phyloP scores from a whole-genome alignment of 2,329 filamentous ascomycete species.

The Trichoderma sp. region DNA sequence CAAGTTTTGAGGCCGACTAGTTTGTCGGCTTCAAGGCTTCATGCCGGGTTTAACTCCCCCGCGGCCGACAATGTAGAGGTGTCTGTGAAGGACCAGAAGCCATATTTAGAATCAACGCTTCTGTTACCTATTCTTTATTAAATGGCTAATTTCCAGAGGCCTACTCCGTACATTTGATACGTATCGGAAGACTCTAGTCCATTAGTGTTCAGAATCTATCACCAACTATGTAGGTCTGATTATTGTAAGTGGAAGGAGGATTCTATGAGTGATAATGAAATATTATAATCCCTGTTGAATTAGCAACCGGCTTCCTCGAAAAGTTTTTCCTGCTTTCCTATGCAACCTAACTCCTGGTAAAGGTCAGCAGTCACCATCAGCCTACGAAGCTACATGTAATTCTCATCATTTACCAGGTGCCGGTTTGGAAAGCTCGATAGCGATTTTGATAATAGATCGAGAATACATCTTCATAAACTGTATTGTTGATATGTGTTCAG shows the following conservation, averaged over 20 bases:
- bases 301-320: too few species aligned
- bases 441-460: background rate
- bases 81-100: background rate
- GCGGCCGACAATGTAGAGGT: background rate
- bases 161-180: too few species aligned
- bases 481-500: background rate
- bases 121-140: background rate
- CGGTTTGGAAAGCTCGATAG: background rate
- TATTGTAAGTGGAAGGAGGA: background rate
- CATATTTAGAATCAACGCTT: background rate
- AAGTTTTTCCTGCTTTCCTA: background rate
- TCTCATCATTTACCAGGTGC: background rate
- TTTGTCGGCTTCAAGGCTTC: background rate
- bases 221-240: too few species aligned
- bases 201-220: background rate
- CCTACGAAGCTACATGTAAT: background rate
- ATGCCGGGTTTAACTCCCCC: background rate
- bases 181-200: too few species aligned
- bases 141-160: too few species aligned
- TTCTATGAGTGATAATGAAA: background rate
- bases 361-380: background rate
- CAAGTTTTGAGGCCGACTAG: background rate
- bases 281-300: background rate
- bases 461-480: background rate
- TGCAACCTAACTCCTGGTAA: background rate